Base-by-base conservation (phyloP, 805 yeast species). In the Ogataea saltuana region DNA sequence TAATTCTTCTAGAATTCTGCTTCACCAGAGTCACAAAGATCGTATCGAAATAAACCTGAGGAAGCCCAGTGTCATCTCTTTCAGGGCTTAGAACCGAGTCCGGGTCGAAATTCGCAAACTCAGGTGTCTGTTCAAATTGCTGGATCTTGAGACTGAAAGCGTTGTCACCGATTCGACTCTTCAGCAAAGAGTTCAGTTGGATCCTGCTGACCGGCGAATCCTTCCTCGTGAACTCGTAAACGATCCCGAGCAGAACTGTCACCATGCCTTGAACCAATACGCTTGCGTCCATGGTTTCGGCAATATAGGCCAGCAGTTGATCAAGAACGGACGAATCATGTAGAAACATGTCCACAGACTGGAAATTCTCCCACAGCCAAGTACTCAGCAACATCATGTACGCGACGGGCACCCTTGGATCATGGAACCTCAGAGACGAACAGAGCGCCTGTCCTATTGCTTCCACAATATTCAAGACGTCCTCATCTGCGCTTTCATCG, bases 21-120 rank as follows among this genome's bases (percentile, higher is more conserved):
- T 80, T 81, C 32, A 93, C 67, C 39, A 89, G 66, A 3, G 67
- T 68, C 3, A 86, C 80, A 59, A 88, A 88, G 2, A 72, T 64
- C 0, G 75, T 59, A 45, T 82, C 83, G 57, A 93, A 84, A 55
- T 76, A 88, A 1, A 91, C 85, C 45, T 80, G 78, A 0, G 98
- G 99, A 31, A 91, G 72, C 1, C 99, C 99, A 1, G 95, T 81
- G 2, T 80, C 83, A 59, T 88, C 96, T 49, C 76, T 74, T 4
- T 71, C 70, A 2, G 82, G 77, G 13, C 71, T 68, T 18, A 77
- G 61, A 20, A 78, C 67, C 17, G 69, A 67, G 1, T 72, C 73
- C 3, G 71, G 74, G n/a, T 75, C 79, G 49, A 77, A 84, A 42
- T 77, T 74, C 8, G 75, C 71, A 54, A 88, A 80, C 6, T 65